These are phyloP conservation scores for Podospora bellae-mahoneyi DNA, from an alignment of 495 filamentous ascomycete species.

Conservation along the genomic window DNA sequence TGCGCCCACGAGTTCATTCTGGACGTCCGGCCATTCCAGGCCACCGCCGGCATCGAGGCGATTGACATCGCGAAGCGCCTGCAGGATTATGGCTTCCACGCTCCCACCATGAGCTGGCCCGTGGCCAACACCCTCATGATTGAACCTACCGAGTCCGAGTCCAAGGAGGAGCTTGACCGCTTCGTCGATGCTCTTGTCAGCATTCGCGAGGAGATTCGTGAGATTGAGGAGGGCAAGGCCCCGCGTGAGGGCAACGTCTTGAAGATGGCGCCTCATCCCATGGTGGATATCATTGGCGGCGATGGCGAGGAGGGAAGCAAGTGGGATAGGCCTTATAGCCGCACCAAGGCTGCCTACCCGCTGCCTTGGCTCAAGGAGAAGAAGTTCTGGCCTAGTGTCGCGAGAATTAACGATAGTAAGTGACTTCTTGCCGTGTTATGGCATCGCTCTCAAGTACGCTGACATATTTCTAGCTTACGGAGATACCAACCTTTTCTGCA, in stretches of 20 bases:
- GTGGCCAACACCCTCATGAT: constrained; percentile 98
- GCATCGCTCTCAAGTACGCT: constrained; percentile 17
- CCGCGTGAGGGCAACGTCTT: constrained; percentile 84
- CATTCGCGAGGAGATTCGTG: constrained; percentile 83
- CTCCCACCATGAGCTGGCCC: constrained; percentile 97
- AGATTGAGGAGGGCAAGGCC: constrained; percentile 74
- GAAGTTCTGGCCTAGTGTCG: constrained; percentile 97
- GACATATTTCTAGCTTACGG: constrained; percentile 65
- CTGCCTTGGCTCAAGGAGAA: constrained; percentile 82
- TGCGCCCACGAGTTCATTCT: constrained; percentile 99
- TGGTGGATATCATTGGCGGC: constrained; percentile 69
- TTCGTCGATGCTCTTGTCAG: constrained; percentile 90
- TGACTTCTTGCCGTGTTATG: no score
- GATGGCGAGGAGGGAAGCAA: constrained; percentile 48
- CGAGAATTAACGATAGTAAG: constrained; percentile 86
- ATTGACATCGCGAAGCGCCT: constrained; percentile 97
- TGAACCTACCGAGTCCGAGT: constrained; percentile 94
- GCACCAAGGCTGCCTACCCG: constrained; percentile 87
- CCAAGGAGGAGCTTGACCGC: constrained; percentile 87
- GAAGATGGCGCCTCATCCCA: constrained; percentile 87
- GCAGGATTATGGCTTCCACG: constrained; percentile 98
- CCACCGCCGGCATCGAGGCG: constrained; percentile 81
- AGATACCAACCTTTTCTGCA: constrained; percentile 92
- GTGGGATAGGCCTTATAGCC: constrained; percentile 76
- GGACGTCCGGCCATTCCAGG: constrained; percentile 82